Base-by-base conservation (phyloP, 805 yeast species). In the Ogataea pignaliae region DNA sequence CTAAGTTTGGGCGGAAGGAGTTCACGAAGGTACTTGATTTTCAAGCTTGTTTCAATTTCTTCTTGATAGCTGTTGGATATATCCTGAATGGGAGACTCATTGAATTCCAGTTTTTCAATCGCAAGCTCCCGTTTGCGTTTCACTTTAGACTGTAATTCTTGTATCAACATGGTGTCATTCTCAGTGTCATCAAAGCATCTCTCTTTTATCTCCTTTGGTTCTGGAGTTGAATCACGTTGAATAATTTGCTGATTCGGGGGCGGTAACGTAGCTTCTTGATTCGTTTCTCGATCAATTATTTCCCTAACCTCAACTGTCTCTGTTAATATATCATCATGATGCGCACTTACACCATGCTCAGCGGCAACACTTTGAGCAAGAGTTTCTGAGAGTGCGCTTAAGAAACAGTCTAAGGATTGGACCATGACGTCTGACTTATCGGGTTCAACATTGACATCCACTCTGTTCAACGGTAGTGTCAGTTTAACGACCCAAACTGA, bases 381-480 rank as follows among this genome's bases (percentile, higher is more conserved):
- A 3, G 35, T 12, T 1, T 41, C 34, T 31, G 45, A 37, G n/a
- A 65, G 36, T 3, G 45, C 32, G 1, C 33, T 43, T 3, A 67
- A 28, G 7, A 67, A 16, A 0, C 12, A 13, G 1, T 53, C 57
- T 15, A 57, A 52, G 17, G 56, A 50, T 12, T 44, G 46, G 0
- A 72, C 41, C 44, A 72, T 31, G 3, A 71, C 56, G 52, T 72
- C 75, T 31, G 66, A 64, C 43, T 73, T 73, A 41, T 63, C 68
- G 3, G 77, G 76, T 44, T 72, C 77, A 26, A 73, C 63, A 45
- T 71, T 73, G 1, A 71, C 52, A 58, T 72, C 77, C 2, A 62
- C 43, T 28, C 39, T 41, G 8, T 39, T 37, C 1, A 43, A 28
- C 2, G 51, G 59, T n/a, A 62, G 43, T 1, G n/a, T 28, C 1